Percentiles rank a stretch among this genome's conserved stretches.
phyloP scores from a whole-genome alignment of 306 rosid species.

The Dryas octopetala region DNA sequence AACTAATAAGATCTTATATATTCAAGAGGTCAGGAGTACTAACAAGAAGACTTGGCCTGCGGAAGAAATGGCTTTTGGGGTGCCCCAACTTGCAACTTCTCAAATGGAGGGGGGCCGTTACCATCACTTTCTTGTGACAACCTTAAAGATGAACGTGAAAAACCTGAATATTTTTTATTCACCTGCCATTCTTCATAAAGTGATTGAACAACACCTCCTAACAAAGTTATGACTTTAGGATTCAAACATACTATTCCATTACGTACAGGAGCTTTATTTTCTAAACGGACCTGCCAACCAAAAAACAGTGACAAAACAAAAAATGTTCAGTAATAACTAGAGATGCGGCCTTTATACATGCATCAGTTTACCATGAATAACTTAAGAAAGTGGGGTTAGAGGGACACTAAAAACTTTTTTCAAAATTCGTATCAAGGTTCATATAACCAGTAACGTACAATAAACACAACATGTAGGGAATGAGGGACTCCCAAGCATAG shows the following conservation, averaged over 20 bases:
- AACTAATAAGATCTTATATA: not conserved
- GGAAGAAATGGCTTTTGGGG: conserved; percentile 36
- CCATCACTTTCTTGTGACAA: conserved; percentile 53
- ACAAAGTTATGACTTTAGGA: conserved; percentile 59
- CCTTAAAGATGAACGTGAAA: conserved; percentile 65
- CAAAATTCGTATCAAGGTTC: not conserved
- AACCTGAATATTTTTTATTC: conserved; percentile 78
- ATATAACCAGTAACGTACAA: not conserved
- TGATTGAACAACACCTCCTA: conserved; percentile 82
- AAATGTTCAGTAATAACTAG: not conserved
- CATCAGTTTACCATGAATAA: not conserved
- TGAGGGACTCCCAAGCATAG: not conserved
- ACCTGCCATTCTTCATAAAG: conserved; percentile 93
- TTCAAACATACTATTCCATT: conserved; percentile 69
- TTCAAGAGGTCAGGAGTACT: conserved; percentile 5
- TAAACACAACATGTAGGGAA: not conserved
- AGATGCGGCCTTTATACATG: not conserved
- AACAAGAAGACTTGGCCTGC: conserved; percentile 33
- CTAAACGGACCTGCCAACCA: conserved; percentile 70
- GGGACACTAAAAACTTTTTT: not conserved
- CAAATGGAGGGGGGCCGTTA: conserved; percentile 88
- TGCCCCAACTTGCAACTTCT: conserved; percentile 81
- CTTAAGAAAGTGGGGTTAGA: not conserved
- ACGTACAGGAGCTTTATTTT: conserved; percentile 59
- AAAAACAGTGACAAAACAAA: conserved; percentile 20